phyloP scores from a whole-genome alignment of 768 basidiomycete genomes.

The Termitomyces sp. region DNA sequence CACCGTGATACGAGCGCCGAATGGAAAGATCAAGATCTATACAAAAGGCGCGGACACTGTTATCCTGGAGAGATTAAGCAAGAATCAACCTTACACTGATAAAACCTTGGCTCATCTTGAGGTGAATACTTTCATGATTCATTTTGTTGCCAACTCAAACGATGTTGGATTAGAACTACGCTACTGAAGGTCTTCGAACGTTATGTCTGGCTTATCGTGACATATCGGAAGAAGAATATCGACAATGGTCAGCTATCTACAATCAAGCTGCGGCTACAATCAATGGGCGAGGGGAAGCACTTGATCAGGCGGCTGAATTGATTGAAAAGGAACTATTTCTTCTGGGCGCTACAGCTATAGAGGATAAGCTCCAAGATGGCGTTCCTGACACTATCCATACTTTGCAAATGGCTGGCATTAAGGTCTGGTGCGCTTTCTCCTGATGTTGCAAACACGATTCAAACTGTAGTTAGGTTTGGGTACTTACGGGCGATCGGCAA shows the following conservation, averaged over 20 bases:
- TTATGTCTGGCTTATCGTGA: constrained; percentile 96
- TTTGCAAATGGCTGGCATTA: constrained; percentile 96
- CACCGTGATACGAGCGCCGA: constrained; percentile 79
- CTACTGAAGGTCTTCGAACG: constrained; percentile 93
- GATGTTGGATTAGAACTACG: constrained; percentile 65
- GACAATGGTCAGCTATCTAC: constrained; percentile 83
- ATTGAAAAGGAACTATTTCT: constrained; percentile 93
- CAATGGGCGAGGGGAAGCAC: constrained; percentile 89
- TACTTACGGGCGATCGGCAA: constrained; percentile 95
- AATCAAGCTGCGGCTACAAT: constrained; percentile 92
- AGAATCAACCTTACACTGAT: constrained; percentile 80
- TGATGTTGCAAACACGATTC: neutral
- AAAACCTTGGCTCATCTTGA: constrained; percentile 87
- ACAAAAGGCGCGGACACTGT: constrained; percentile 99
- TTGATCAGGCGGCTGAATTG: constrained; percentile 91
- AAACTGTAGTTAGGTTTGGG: constrained; percentile 70
- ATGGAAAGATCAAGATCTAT: constrained; percentile 91
- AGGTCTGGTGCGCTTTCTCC: constrained; percentile 37
- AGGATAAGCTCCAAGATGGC: constrained; percentile 97
- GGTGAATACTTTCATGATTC: constrained; percentile 37
- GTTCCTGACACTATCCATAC: constrained; percentile 98
- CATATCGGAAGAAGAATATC: constrained; percentile 86
- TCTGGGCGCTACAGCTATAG: constrained; percentile 95
- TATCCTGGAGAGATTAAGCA: constrained; percentile 87
- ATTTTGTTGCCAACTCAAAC: constrained; percentile 4